A percentile compares a stretch with the other conserved stretches of the same genome.
Evolutionary conservation across 495 filamentous ascomycete genomes (phyloP).

Genomic region (Articulospora tetracladia): DNA sequence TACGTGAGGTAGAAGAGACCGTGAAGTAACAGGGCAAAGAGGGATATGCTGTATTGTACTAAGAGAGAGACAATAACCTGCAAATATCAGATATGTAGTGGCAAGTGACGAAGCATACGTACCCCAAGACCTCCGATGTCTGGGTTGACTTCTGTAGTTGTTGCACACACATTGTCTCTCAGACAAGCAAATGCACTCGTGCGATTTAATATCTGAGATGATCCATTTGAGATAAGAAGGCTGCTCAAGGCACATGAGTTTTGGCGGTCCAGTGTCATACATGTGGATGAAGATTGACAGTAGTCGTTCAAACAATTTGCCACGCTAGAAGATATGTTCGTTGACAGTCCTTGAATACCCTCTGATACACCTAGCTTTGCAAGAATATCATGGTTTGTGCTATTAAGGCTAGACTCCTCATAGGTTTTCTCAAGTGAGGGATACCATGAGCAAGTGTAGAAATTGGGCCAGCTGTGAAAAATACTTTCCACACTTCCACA

Average conservation of each 20-base stretch:
- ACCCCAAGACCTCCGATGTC: constrained; percentile 13
- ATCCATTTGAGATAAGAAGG: not conserved
- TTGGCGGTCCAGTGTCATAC: not conserved
- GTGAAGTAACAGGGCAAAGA: constrained; percentile 5
- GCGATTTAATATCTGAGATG: not conserved
- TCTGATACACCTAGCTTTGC: not conserved
- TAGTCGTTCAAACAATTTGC: constrained; percentile 7
- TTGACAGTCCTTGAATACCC: not conserved
- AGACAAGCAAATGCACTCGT: not conserved
- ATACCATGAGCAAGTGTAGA: constrained; percentile 17
- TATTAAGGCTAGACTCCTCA: not conserved
- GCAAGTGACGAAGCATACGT: not conserved
- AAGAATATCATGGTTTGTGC: not conserved
- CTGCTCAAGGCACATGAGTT: not conserved
- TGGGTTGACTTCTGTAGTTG: constrained; percentile 7
- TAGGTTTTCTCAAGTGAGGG: not conserved
- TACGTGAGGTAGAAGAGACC: not conserved
- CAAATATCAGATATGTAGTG: not conserved
- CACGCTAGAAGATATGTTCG: not conserved
- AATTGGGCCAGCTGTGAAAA: constrained; percentile 12
- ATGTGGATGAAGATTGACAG: not conserved
- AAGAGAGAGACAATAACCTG: constrained; percentile 8
- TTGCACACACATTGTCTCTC: constrained; percentile 1
- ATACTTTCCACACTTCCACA: constrained; percentile 3
- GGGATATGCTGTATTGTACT: constrained; percentile 8